phyloP scores from a whole-genome alignment of 1,284 basidiomycete genomes.

The Bondarzewia mesenterica region DNA sequence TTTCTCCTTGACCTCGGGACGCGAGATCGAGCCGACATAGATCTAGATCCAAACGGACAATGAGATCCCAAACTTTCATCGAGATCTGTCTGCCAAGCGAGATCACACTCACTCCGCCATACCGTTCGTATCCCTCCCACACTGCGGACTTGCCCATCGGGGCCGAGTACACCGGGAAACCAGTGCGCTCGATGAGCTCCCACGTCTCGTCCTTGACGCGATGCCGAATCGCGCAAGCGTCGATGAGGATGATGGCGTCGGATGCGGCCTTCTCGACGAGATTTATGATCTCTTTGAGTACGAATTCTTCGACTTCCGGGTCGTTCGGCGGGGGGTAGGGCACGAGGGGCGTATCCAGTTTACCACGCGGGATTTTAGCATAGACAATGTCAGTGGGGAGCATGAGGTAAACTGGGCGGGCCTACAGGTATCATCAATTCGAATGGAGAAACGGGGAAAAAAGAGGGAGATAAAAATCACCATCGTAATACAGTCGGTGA shows the following conservation, averaged over 20 bases:
- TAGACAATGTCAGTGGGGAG: constrained; percentile 83
- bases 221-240: constrained; percentile 84
- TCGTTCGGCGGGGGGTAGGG: constrained; percentile 44
- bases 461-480: constrained; percentile 26
- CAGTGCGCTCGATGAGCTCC: constrained; percentile 63
- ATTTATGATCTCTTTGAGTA: constrained; percentile 65
- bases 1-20: constrained; percentile 62
- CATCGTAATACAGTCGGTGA: constrained; percentile 64
- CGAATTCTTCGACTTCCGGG: constrained; percentile 57
- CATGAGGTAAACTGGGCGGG: constrained; percentile 82
- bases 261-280: constrained; percentile 55
- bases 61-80: neutral
- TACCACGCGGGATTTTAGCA: constrained; percentile 56
- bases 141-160: constrained; percentile 89
- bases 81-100: too few relatives aligned
- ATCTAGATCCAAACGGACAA: constrained; percentile 49
- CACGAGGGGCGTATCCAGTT: constrained; percentile 58
- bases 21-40: constrained; percentile 76
- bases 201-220: constrained; percentile 62
- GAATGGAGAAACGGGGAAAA: neutral
- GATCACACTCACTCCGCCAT: constrained; percentile 82
- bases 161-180: constrained; percentile 72
- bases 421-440: constrained; percentile 32
- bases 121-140: constrained; percentile 75
- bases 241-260: constrained; percentile 76